Base-by-base conservation (phyloP, 2,329 filamentous ascomycete species). In the Cladosporium halotolerans region DNA sequence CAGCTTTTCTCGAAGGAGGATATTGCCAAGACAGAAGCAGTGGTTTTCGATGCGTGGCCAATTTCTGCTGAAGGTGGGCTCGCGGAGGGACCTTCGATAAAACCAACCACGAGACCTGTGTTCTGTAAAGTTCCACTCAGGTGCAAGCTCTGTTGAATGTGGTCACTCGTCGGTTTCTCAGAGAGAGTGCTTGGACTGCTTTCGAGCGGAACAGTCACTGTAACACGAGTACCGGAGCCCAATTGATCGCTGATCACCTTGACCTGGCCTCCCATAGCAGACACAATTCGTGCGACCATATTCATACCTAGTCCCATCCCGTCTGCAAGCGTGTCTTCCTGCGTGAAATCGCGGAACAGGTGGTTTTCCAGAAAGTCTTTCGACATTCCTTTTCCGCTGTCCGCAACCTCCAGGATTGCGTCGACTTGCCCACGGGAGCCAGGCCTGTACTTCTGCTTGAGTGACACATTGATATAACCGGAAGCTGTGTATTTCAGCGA, bases 281-380 rank as follows among this genome's bases (percentile, higher is more conserved):
- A 77, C 16, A 86, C 77, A 5, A 88, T 80, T 43, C 53, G 69
- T 53, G 62, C 74, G 64, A 87, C 84, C 8, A 88, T 78, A 40
- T 81, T 84, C 49, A 89, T 68, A 0, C 85, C 85, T 0, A 88
- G 70, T 0, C 85, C 85, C 0, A 81, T 80, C 0, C 85, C 85
- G 0, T 80, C 77, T 0, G 78, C 74, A 1, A 88, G 66, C 0
- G 72, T 70, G 44, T 86, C 77, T 60, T 88, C 85, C 55, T 88
- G 85, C 0, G 75, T 69, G 56, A 87, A 88, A 0, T 83, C 81
- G 0, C 76, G 79, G 64, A 83, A 88, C 0, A 88, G 68, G 11
- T 79, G 75, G 14, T 81, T 77, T 31, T 78, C 73, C 4, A 87
- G 66, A 57, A 83, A 89, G 8, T 86, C 80, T 11, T 79, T 72